Percentiles rank a stretch among this genome's conserved stretches.
phyloP scores from a whole-genome alignment of 2,329 filamentous ascomycete genomes.

The Alternaria atra region DNA sequence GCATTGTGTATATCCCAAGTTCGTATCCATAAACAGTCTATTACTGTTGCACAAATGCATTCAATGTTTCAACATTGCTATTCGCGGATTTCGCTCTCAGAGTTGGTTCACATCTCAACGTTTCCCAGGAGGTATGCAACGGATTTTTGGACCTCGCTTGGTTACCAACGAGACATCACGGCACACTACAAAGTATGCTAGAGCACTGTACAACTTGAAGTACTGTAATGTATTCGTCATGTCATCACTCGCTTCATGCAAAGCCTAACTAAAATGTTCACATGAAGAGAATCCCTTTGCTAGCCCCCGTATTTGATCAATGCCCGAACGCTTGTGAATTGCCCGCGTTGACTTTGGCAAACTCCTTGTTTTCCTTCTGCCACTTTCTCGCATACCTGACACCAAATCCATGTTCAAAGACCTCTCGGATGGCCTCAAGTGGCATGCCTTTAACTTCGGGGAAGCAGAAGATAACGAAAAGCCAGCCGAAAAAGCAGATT shows the following conservation, averaged over 20 bases:
- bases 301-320: background rate
- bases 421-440: conserved; percentile 47
- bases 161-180: background rate
- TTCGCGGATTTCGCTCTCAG: background rate
- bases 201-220: background rate
- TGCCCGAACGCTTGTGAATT: conserved; percentile 33
- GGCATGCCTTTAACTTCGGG: conserved; percentile 50
- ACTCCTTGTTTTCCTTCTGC: conserved; percentile 51
- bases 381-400: conserved; percentile 47
- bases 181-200: background rate
- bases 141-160: background rate
- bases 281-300: background rate
- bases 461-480: conserved; percentile 50
- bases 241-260: background rate
- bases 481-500: conserved; percentile 49
- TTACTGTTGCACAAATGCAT: background rate
- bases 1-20: background rate
- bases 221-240: background rate
- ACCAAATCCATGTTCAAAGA: conserved; percentile 50
- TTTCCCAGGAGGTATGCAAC: background rate
- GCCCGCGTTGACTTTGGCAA: conserved; percentile 38
- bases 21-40: background rate
- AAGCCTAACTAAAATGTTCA: background rate
- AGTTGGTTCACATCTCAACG: background rate
- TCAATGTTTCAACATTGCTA: background rate